phyloP scores from a whole-genome alignment of 805 yeast species.

The Candida ortonii region DNA sequence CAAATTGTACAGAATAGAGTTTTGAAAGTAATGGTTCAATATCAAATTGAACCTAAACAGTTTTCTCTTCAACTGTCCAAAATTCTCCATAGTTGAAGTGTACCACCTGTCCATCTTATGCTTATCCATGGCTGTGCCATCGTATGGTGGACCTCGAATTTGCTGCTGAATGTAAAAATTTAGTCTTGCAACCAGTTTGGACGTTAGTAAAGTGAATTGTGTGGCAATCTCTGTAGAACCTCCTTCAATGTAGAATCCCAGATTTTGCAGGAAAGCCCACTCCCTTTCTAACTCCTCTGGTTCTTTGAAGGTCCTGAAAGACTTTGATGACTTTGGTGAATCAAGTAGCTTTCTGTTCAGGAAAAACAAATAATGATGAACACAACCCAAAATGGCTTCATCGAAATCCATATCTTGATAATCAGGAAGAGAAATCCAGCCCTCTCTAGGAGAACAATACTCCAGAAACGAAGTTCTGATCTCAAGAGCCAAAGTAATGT shows the following conservation, averaged over 20 bases:
- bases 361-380: conserved; percentile 65
- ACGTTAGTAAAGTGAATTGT: conserved; percentile 63
- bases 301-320: conserved; percentile 82
- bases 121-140: conserved; percentile 31
- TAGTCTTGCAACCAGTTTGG: conserved; percentile 66
- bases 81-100: conserved; percentile 61
- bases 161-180: conserved; percentile 71
- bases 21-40: conserved; percentile 68
- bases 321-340: conserved; percentile 56
- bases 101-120: conserved; percentile 62
- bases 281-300: conserved; percentile 85
- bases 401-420: conserved; percentile 63
- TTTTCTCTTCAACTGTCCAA: conserved; percentile 76
- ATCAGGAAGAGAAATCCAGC: conserved; percentile 66
- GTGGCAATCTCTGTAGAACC: conserved; percentile 81
- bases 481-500: conserved; percentile 70
- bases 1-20: conserved; percentile 61
- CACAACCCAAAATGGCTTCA: conserved; percentile 66
- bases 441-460: conserved; percentile 55
- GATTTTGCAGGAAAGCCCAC: conserved; percentile 72
- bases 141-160: conserved; percentile 56
- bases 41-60: conserved; percentile 72
- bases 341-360: conserved; percentile 76
- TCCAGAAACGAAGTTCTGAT: conserved; percentile 65
- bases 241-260: conserved; percentile 76